Evolutionary conservation across 106 monocot species (phyloP), one percentile per base, ranked within the genome.

Genomic region (Ottelia alismoides): DNA sequence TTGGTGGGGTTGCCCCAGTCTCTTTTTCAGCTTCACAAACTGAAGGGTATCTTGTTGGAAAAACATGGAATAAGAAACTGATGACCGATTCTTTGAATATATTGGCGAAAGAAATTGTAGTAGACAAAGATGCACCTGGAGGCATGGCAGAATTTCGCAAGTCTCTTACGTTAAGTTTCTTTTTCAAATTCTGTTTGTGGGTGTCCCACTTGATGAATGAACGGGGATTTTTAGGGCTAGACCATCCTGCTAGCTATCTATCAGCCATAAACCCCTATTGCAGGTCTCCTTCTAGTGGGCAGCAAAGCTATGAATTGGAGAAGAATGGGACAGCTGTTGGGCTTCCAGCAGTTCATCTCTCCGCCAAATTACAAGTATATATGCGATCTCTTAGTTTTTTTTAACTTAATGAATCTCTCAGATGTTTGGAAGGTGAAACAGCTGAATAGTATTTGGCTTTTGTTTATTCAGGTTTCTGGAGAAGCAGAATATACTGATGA

Each of bases 61-160:
- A 80, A 23, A 64, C 22, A 22, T 98, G 98, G 98, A 75, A 90
- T 62, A 67, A 70, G 47, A 65, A 68, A 45, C 45, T 75, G 20
- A 52, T 98, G 65, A 49, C 67, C 27, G 67, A 77, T 66, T 53
- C 77, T 54, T 67, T 90, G 44, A 47, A 70, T 35, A 53, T 72
- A 56, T 76, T 90, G 52, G 76, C 73, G 75, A 85, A 85, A 14
- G 85, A 90, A 47, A 70, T 82, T 70, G 26, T 28, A 20, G 79
- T 98, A 31, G 18, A 65, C 47, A 79, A 82, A 28, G 46, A 90
- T 85, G 98, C 98, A 62, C 98, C 98, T 23, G 98, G 98, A 43
- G 98, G 98, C 60, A 98, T 98, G 98, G 65, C 81, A 65, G 98
- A 98, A 70, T 98, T 90, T 47, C 78, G 98, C 21, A 85, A 81